Base-by-base conservation (phyloP, 305 asterid species). In the Petunia hybrid region DNA sequence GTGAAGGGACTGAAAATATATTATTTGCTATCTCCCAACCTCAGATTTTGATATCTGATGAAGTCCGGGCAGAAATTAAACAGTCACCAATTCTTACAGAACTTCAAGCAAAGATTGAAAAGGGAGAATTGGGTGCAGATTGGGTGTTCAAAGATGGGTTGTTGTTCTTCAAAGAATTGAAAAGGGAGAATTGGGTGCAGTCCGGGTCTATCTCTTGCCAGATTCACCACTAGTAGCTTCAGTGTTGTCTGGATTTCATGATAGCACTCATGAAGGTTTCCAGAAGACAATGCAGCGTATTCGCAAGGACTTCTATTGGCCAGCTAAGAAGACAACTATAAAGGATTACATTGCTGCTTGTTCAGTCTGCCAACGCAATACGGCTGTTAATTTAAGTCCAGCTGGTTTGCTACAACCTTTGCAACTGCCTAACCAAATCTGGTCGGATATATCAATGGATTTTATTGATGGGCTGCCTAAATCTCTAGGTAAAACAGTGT, bases 371-470 rank as follows among this genome's bases (percentile, higher is more conserved):
- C 78, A 81, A 10, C 36, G 6, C 2, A 48, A 6, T 31, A 81
- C 76, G n/a, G 4, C 53, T 35, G 61, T 36, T 7, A 36, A 40
- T 31, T n/a, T 65, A 36, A 13, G 53, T 40, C 53, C 77, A 48
- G 57, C 64, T 31, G 40, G 80, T 14, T 4, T 22, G 35, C 38
- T 45, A 10, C 77, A 41, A 12, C 84, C 31, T 4, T 61, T 38
- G 45, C 67, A 8, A 4, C 6, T 61, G 31, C 81, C 81, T 16
- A 35, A 35, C 2, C 60, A 61, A 9, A 42, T 78, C 10, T 61
- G 81, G 74, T 8, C 9, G 2, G 81, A 43, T 62, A 42, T 61
- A 8, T 40, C 81, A 9, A 78, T 78, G 81, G 74, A 61, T 43
- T 78, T 78, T 46, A 42, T 61, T 61, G 42, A 42, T 6, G 42